These are phyloP conservation scores for Trichoderma sp. DNA, from an alignment of 2,329 filamentous ascomycete genomes.

Conservation along the genomic window DNA sequence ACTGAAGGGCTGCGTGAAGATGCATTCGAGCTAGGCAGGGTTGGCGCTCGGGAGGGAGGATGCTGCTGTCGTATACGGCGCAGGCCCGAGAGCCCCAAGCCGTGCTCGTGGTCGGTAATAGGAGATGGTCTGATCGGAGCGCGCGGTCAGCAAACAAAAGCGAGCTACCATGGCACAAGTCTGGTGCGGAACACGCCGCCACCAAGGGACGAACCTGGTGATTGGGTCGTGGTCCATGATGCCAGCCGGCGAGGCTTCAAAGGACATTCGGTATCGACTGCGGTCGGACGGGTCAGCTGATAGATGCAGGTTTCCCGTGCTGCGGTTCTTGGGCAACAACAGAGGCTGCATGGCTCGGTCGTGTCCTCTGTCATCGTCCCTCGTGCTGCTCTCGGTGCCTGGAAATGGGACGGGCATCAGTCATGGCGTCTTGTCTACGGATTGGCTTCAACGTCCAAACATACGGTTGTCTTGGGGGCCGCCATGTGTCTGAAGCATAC, in stretches of 20 bases:
- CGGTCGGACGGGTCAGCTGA: conserved; percentile 50
- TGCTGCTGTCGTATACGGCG: conserved; percentile 90
- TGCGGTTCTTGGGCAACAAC: conserved; percentile 61
- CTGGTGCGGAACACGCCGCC: neutral
- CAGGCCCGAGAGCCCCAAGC: conserved; percentile 78
- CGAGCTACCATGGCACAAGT: neutral
- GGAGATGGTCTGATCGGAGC: conserved; percentile 65
- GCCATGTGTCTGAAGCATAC: conserved; percentile 45
- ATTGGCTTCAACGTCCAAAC: conserved; percentile 21
- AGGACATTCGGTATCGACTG: conserved; percentile 67
- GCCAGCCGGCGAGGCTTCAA: conserved; percentile 64
- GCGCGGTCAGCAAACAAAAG: conserved; percentile 28
- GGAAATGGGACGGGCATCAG: conserved; percentile 26
- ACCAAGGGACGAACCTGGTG: conserved; percentile 57
- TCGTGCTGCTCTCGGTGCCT: conserved; percentile 35
- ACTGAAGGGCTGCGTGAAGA: conserved; percentile 60
- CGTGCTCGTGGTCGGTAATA: conserved; percentile 82
- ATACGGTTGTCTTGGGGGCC: conserved; percentile 41
- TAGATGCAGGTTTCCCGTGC: conserved; percentile 59
- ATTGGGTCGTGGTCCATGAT: conserved; percentile 64
- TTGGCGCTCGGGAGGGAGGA: conserved; percentile 57
- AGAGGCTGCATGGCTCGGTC: conserved; percentile 46
- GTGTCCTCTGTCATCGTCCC: conserved; percentile 41
- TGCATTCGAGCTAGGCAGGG: conserved; percentile 59
- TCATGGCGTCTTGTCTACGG: conserved; percentile 8